Conservation (phyloP, 768 basidiomycete species). For the Suillus fuscotomentosus region DNA sequence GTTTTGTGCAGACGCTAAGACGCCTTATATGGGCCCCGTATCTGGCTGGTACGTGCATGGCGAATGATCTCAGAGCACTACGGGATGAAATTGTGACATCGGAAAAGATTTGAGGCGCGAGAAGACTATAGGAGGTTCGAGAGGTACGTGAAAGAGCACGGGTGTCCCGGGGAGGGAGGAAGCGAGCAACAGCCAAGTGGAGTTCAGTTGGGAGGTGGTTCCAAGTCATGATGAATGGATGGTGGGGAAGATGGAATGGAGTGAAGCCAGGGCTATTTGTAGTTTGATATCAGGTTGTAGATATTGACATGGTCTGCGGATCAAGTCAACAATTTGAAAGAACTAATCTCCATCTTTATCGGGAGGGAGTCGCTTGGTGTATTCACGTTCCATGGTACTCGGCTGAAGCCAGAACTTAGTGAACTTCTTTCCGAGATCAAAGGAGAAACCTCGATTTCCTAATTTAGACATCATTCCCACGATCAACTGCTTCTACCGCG, state of each 20-base stretch:
- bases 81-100: slow-evolving; percentile 47
- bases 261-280: neutral
- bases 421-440: slow-evolving; percentile 20
- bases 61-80: slow-evolving; percentile 49
- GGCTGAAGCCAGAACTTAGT: slow-evolving; percentile 8
- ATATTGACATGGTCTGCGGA: slow-evolving; percentile 5
- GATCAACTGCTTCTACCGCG: slow-evolving; percentile 1
- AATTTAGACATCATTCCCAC: slow-evolving; percentile 1
- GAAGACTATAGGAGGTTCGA: slow-evolving; percentile 49
- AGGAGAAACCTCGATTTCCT: slow-evolving; percentile 10
- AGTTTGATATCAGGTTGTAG: neutral
- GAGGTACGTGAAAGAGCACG: slow-evolving; percentile 49
- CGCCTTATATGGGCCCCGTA: slow-evolving; percentile 52
- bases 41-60: slow-evolving; percentile 51
- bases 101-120: slow-evolving; percentile 60
- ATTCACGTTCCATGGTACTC: slow-evolving; percentile 15
- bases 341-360: slow-evolving; percentile 21
- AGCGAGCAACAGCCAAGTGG: slow-evolving; percentile 54
- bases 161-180: slow-evolving; percentile 44
- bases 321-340: neutral
- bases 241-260: neutral
- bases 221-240: slow-evolving; percentile 38
- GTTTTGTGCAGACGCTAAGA: slow-evolving; percentile 48
- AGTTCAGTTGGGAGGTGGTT: slow-evolving; percentile 62
- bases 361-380: neutral